Percentiles rank a stretch among this genome's conserved stretches.
These are phyloP conservation scores for Taxillus chinensis DNA, from an alignment of 164 flowering plant genomes.

Conservation along the genomic window DNA sequence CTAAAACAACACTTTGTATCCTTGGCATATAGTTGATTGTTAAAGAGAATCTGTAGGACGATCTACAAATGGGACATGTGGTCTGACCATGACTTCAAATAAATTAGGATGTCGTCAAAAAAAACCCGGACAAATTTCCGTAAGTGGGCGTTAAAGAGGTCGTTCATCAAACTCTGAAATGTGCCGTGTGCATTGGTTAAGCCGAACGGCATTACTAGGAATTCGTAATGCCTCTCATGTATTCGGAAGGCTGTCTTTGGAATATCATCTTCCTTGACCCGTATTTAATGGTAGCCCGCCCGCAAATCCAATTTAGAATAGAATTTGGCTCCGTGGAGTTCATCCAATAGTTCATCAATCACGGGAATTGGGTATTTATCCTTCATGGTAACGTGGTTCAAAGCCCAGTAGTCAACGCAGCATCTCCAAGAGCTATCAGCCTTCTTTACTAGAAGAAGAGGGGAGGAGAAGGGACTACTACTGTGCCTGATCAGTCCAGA, in stretches of 20 bases:
- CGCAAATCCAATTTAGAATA: not conserved
- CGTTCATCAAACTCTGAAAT: not conserved
- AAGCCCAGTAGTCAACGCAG: not conserved
- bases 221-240: not conserved
- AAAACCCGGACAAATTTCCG: not conserved
- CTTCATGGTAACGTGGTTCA: not conserved
- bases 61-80: not conserved
- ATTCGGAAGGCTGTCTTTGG: not conserved
- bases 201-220: not conserved
- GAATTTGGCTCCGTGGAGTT: not conserved
- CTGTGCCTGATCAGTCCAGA: not conserved
- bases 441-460: not conserved
- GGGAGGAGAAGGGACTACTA: not conserved
- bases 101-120: not conserved
- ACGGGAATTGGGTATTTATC: not conserved
- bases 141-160: not conserved
- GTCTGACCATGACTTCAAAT: not conserved
- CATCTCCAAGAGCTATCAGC: not conserved
- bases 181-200: not conserved
- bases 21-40: not conserved
- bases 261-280: not conserved
- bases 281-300: not conserved
- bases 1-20: not conserved
- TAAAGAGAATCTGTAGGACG: not conserved
- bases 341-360: not conserved